Conservation (phyloP, 257 asterid genomes). For the Solanum chilense region DNA sequence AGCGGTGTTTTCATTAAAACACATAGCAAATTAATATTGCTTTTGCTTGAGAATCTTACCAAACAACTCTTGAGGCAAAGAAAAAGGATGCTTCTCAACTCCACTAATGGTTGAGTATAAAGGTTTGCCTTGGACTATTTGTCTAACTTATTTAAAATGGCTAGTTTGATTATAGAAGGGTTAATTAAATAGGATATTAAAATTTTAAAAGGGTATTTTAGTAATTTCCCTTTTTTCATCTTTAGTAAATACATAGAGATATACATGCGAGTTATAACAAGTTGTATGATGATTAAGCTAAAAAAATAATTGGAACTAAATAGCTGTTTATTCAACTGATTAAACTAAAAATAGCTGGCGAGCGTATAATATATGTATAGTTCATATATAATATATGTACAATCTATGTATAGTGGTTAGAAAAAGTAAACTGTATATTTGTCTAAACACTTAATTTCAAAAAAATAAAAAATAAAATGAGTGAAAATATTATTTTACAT, state of each 20-base stretch:
- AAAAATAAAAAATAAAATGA: too few relatives aligned
- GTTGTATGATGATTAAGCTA: too few relatives aligned
- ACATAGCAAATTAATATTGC: too few relatives aligned
- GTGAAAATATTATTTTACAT: neutral
- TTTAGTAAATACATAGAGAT: neutral
- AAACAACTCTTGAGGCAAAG: neutral
- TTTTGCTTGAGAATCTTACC: neutral
- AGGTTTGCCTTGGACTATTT: neutral
- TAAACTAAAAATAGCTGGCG: neutral
- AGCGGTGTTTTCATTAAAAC: too few relatives aligned
- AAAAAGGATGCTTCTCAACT: neutral
- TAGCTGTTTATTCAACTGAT: too few relatives aligned
- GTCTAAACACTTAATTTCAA: too few relatives aligned
- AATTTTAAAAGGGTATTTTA: neutral
- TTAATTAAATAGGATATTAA: neutral
- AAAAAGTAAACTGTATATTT: rapidly evolving
- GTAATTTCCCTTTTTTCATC: neutral
- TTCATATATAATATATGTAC: neutral
- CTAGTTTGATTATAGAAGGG: neutral
- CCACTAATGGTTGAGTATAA: neutral
- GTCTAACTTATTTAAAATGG: neutral
- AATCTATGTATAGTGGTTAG: neutral
- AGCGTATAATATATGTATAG: neutral
- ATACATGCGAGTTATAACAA: too few relatives aligned
- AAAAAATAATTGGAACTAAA: too few relatives aligned